These are phyloP conservation scores for Termitomyces sp. DNA, from an alignment of 768 basidiomycete genomes.

Conservation along the genomic window DNA sequence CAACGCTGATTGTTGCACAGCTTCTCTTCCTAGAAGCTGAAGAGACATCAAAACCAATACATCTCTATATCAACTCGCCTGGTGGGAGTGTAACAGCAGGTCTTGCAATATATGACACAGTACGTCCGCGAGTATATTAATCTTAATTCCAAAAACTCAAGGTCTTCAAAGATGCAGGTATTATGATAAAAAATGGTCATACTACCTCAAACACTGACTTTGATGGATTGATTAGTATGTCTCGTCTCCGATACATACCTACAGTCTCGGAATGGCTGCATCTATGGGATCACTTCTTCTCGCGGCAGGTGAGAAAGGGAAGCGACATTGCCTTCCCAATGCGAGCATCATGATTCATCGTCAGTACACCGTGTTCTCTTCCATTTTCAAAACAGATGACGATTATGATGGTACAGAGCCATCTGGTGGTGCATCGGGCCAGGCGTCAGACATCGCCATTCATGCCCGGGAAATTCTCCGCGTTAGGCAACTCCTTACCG, in stretches of 20 bases:
- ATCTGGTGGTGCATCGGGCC: slow-evolving; percentile 92
- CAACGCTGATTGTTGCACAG: slow-evolving; percentile 86
- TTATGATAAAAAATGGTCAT: neutral
- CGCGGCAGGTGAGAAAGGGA: slow-evolving; percentile 86
- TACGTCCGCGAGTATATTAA: slow-evolving; percentile 28
- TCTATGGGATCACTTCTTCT: slow-evolving; percentile 95
- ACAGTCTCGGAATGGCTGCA: slow-evolving; percentile 91
- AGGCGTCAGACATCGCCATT: slow-evolving; percentile 96
- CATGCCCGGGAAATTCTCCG: slow-evolving; percentile 95
- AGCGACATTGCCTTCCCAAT: slow-evolving; percentile 88
- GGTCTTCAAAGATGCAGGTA: slow-evolving; percentile 63
- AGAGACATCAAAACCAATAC: slow-evolving; percentile 90
- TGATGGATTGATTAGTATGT: slow-evolving; percentile 57
- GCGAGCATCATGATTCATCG: slow-evolving; percentile 99
- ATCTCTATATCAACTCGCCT: slow-evolving; percentile 95
- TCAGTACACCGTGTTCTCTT: slow-evolving; percentile 27
- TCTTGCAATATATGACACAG: slow-evolving; percentile 96
- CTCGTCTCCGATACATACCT: slow-evolving; percentile 92
- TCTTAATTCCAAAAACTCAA: neutral
- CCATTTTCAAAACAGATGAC: neutral
- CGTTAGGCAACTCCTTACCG: slow-evolving; percentile 75
- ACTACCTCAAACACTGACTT: slow-evolving; percentile 15
- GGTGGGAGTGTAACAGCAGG: slow-evolving; percentile 96
- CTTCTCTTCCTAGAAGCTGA: slow-evolving; percentile 95
- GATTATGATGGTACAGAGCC: slow-evolving; percentile 58